Base-by-base conservation (phyloP, 805 yeast genomes). In the Saccharomyces cerevisiae region DNA sequence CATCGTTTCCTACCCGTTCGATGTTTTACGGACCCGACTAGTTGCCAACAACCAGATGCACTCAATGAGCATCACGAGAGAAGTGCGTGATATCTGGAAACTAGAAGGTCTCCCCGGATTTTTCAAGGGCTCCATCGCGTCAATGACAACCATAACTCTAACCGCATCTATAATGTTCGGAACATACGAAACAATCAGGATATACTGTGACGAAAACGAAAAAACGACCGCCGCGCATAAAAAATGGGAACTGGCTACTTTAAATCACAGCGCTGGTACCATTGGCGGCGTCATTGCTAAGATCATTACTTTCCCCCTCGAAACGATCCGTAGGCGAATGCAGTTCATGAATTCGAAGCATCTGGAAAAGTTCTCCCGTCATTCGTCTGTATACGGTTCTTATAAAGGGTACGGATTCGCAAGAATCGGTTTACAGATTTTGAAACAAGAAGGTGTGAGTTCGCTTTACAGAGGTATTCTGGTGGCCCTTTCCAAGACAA, bases 1-100 rank as follows among this genome's bases (percentile, higher is more conserved):
- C 0, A 49, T 79, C 0, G 66, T 74, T 1, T 87, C 97, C 1
- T 94, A 94, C 66, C 99, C 99, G 0, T 83, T 89, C 62, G 99
- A 94, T 68, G 76, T 89, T n/a, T 70, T 94, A 47, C 72, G 99
- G 51, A 94, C 99, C 0, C 74, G 96, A 52, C 77, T 90, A 50
- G 96, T 89, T 0, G 92, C 91, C 2, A 83, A 83, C 62, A 70
- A 72, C 49, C 51, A 56, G 71, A 28, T 53, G 57, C 2, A 67
- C 57, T 41, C 58, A 6, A 47, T 54, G 5, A 55, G 54, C 3
- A 17, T 64, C 6, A 53, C 68, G 0, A 62, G 64, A 2, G 67
- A 77, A 0, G 53, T 76, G 0, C 30, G 48, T 1, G 61, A 61
- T 0, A 77, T 79, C 2, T 65, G 71, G 63, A 29, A 6, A 2